phyloP scores from a whole-genome alignment of 179 eudicot genomes.

The Beta lomatogona region DNA sequence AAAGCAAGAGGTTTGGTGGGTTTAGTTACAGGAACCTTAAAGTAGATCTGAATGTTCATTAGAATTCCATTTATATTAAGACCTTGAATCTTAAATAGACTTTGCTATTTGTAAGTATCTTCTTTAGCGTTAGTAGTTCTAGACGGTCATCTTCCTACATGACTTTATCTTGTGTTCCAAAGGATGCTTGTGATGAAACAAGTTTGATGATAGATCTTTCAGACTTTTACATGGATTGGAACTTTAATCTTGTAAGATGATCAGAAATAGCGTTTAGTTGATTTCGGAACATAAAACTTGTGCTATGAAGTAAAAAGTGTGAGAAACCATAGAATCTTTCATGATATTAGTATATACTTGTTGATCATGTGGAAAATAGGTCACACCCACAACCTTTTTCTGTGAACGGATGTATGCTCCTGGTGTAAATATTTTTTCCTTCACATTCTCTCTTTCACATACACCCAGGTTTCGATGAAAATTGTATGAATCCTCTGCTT shows the following conservation, averaged over 20 bases:
- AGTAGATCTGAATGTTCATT: conserved; percentile 22
- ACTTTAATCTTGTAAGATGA: background rate
- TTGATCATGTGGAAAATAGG: background rate
- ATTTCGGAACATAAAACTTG: background rate
- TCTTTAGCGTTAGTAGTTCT: background rate
- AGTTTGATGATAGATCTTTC: background rate
- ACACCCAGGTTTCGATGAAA: no score
- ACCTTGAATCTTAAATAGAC: conserved; percentile 5
- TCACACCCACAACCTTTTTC: background rate
- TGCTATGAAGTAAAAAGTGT: background rate
- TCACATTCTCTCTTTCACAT: no score
- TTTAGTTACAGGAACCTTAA: conserved; percentile 64
- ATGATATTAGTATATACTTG: background rate
- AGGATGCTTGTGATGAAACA: background rate
- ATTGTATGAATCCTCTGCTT: no score
- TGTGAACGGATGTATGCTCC: no score
- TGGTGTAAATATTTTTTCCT: no score
- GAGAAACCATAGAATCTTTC: conserved; percentile 1
- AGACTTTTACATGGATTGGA: background rate
- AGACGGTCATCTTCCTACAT: background rate
- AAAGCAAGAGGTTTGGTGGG: conserved; percentile 39
- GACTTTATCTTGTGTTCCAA: background rate
- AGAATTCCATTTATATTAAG: conserved; percentile 7
- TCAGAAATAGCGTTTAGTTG: background rate
- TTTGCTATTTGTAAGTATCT: conserved; percentile 18